Conservation (phyloP, 2,329 filamentous ascomycete species). For the Colletotrichum incanum region DNA sequence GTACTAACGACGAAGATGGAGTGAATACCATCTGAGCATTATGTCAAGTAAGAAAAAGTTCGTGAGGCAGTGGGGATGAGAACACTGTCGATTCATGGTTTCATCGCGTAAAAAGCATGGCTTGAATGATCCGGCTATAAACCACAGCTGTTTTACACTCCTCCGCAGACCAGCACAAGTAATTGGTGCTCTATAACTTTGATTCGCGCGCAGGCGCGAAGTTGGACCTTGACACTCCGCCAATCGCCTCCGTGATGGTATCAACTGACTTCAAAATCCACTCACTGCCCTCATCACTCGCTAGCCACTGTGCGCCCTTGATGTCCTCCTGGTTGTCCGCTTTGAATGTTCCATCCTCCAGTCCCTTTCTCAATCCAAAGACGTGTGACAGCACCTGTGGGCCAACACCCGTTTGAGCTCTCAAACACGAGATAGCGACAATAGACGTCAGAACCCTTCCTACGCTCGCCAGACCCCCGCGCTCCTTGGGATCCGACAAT, state of each 20-base stretch:
- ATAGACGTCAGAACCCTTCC: slow-evolving; percentile 82
- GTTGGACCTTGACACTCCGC: slow-evolving; percentile 48
- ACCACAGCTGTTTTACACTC: slow-evolving; percentile 22
- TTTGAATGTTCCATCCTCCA: slow-evolving; percentile 75
- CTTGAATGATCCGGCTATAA: background rate
- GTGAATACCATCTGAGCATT: background rate
- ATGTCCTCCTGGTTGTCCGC: slow-evolving; percentile 49
- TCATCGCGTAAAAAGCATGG: too few relatives aligned
- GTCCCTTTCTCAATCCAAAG: slow-evolving; percentile 83
- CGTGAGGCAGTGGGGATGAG: background rate
- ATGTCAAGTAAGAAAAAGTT: background rate
- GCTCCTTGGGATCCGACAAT: slow-evolving; percentile 76
- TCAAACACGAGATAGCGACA: slow-evolving; percentile 80
- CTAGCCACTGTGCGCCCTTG: slow-evolving; percentile 59
- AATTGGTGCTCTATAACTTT: slow-evolving; percentile 25
- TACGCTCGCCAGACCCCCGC: slow-evolving; percentile 66
- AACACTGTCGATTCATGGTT: background rate
- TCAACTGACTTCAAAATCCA: slow-evolving; percentile 64
- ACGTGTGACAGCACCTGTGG: slow-evolving; percentile 88
- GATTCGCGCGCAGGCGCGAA: slow-evolving; percentile 38
- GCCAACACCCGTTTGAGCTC: slow-evolving; percentile 85
- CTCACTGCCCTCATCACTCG: slow-evolving; percentile 62
- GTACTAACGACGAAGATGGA: background rate
- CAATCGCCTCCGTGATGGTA: slow-evolving; percentile 61
- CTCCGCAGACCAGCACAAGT: background rate